Conservation (phyloP, 83 land plant species). For the Larix sibirica region DNA sequence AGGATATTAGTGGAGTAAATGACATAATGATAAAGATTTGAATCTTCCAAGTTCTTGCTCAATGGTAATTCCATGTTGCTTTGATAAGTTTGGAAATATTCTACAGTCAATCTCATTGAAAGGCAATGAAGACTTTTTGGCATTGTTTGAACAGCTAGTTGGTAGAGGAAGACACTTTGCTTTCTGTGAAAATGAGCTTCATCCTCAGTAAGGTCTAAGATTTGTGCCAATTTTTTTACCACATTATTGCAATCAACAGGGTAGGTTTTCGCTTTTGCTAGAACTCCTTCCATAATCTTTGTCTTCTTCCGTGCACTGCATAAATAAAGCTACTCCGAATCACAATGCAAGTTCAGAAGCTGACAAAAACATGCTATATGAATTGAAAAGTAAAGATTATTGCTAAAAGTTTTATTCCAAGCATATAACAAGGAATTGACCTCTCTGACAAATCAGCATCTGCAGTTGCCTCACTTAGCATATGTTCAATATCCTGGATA, state of each 20-base stretch:
- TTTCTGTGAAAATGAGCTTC: constrained; percentile 66
- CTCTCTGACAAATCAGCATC: constrained; percentile 60
- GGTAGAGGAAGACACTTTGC: constrained; percentile 69
- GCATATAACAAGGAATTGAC: background rate
- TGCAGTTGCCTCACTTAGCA: constrained; percentile 62
- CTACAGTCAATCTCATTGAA: constrained; percentile 73
- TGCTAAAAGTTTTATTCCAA: background rate
- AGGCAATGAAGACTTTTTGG: constrained; percentile 81
- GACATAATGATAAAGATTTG: constrained; percentile 45
- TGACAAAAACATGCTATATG: background rate
- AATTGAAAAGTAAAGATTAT: background rate
- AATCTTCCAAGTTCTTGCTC: constrained; percentile 21
- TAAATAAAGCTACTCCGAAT: constrained; percentile 14
- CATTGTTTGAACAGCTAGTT: constrained; percentile 75
- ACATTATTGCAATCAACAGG: constrained; percentile 61
- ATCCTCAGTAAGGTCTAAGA: constrained; percentile 67
- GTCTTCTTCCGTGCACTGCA: constrained; percentile 50
- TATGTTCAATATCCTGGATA: constrained; percentile 68
- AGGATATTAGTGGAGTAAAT: constrained; percentile 68
- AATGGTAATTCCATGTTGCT: background rate
- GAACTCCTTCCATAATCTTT: constrained; percentile 43
- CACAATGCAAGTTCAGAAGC: background rate
- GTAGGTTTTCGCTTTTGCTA: constrained; percentile 47
- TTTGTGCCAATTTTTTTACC: constrained; percentile 63
- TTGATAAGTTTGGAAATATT: constrained; percentile 41